Conservation (phyloP, 306 rosid genomes). For the Fragaria nilgerrensis region DNA sequence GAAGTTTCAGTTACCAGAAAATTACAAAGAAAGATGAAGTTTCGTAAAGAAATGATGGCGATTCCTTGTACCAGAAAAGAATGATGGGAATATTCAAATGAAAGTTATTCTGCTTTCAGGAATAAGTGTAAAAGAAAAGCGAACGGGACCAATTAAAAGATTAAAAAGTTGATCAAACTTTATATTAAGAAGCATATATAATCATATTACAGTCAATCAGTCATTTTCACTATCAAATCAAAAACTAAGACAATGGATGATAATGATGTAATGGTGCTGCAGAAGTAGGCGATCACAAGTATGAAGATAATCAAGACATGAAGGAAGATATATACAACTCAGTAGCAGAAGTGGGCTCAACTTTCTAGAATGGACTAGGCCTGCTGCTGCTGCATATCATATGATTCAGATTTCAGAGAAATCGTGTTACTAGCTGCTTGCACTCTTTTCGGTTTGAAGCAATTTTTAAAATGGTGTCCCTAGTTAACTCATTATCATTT, state of each 20-base stretch:
- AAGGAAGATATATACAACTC: too few relatives aligned
- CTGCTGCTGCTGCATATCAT: background rate
- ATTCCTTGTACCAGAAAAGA: background rate
- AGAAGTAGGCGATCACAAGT: background rate
- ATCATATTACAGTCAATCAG: background rate
- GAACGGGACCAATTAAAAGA: background rate
- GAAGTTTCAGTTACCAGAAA: slow-evolving; percentile 9
- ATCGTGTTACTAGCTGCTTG: background rate
- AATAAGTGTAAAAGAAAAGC: background rate
- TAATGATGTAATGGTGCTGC: background rate
- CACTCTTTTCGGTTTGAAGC: background rate
- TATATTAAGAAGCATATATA: background rate
- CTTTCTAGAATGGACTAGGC: background rate
- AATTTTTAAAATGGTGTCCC: too few relatives aligned
- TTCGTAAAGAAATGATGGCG: slow-evolving; percentile 6
- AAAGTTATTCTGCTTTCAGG: slow-evolving; percentile 5
- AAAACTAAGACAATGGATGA: background rate
- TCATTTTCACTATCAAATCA: background rate
- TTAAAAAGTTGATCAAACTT: background rate
- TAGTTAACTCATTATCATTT: too few relatives aligned
- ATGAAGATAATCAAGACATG: background rate
- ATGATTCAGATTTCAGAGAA: background rate
- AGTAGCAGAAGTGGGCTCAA: too few relatives aligned
- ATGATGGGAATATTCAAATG: slow-evolving; percentile 3
- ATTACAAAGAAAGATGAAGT: background rate